phyloP scores from a whole-genome alignment of 306 rosid genomes.

The Rosa persica region DNA sequence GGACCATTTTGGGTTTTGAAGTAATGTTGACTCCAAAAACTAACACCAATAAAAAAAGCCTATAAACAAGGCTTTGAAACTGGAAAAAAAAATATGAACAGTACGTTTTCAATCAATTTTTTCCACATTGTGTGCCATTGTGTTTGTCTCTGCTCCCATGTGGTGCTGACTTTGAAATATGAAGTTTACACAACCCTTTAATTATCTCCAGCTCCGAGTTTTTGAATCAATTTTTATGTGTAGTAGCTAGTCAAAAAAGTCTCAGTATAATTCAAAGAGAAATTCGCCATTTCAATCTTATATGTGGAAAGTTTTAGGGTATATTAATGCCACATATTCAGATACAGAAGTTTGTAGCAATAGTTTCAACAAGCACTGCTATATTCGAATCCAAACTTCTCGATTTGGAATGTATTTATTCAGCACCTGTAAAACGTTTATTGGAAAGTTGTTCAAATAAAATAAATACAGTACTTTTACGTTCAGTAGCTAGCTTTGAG shows the following conservation, averaged over 20 bases:
- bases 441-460: too few relatives aligned
- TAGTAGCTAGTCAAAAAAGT: not conserved
- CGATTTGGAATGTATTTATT: not conserved
- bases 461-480: too few relatives aligned
- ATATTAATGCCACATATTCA: not conserved
- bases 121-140: not conserved
- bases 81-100: not conserved
- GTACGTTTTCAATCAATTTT: not conserved
- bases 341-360: not conserved
- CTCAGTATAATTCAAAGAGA: not conserved
- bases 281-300: not conserved
- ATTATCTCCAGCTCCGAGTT: not conserved
- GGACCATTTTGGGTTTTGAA: constrained; percentile 10
- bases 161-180: constrained; percentile 15
- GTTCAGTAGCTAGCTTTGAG: too few relatives aligned
- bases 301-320: not conserved
- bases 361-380: constrained; percentile 8
- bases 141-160: constrained; percentile 2
- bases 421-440: not conserved
- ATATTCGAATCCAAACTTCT: not conserved
- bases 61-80: not conserved
- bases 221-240: not conserved
- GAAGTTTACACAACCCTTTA: not conserved
- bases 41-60: not conserved
- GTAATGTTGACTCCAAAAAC: not conserved